Conservation (phyloP, 768 basidiomycete genomes). For the Imleria badia region DNA sequence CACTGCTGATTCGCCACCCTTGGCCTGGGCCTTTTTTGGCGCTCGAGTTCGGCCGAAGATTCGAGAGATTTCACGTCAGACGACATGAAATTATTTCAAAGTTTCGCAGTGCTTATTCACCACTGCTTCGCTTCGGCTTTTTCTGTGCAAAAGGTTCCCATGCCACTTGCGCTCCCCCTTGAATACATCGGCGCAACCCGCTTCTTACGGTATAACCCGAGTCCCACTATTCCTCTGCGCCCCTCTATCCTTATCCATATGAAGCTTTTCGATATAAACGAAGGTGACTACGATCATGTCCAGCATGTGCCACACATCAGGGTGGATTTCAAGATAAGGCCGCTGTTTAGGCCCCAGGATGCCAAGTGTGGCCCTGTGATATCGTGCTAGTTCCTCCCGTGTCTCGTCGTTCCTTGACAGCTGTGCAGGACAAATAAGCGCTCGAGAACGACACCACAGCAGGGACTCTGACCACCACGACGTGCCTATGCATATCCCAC, state of each 20-base stretch:
- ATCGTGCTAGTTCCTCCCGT: neutral
- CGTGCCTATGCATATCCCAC: slow-evolving; percentile 15
- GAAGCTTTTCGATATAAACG: neutral
- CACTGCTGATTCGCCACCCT: neutral
- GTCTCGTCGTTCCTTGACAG: neutral
- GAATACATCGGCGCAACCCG: neutral
- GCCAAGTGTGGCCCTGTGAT: neutral
- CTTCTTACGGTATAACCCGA: neutral
- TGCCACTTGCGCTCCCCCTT: neutral
- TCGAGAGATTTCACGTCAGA: neutral
- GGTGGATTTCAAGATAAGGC: neutral
- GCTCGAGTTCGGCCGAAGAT: neutral
- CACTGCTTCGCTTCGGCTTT: neutral
- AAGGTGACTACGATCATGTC: neutral
- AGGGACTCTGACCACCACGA: neutral
- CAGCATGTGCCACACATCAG: neutral
- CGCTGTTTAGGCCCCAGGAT: neutral
- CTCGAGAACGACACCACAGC: neutral
- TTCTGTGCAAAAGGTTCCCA: neutral
- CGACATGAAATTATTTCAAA: neutral
- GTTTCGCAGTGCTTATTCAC: neutral
- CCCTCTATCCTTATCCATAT: neutral
- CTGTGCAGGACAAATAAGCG: neutral
- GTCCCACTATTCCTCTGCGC: neutral
- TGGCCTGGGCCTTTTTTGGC: neutral